Conservation (phyloP, 306 rosid species). For the Cucurbita pepo region DNA sequence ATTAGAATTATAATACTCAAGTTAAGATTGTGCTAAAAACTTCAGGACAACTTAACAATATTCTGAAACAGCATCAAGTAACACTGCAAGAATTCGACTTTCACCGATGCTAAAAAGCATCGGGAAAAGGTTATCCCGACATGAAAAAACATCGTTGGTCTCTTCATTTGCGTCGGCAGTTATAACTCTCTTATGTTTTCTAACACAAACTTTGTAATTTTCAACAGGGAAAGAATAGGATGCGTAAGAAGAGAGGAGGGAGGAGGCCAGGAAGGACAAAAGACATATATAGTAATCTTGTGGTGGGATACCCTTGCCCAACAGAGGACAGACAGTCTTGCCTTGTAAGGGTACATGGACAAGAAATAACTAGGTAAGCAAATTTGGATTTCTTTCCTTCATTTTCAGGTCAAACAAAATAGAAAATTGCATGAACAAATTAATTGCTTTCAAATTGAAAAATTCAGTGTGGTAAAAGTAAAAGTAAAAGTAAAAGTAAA, state of each 20-base stretch:
- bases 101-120: no score
- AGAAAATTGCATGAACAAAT: neutral
- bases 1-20: no score
- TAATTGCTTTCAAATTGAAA: neutral
- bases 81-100: neutral
- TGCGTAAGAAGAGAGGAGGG: neutral
- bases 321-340: conserved; percentile 8
- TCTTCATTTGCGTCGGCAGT: no score
- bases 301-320: neutral
- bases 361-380: neutral
- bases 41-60: neutral
- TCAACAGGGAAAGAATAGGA: neutral
- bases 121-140: neutral
- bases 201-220: neutral
- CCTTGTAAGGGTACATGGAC: neutral
- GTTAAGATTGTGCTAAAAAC: neutral
- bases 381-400: neutral
- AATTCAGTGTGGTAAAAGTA: neutral
- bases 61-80: no score
- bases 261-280: conserved; percentile 17
- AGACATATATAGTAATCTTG: neutral
- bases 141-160: no score
- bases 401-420: neutral
- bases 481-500: neutral
- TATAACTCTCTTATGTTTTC: neutral